phyloP scores from a whole-genome alignment of 768 basidiomycete species.

The Chiua virens region DNA sequence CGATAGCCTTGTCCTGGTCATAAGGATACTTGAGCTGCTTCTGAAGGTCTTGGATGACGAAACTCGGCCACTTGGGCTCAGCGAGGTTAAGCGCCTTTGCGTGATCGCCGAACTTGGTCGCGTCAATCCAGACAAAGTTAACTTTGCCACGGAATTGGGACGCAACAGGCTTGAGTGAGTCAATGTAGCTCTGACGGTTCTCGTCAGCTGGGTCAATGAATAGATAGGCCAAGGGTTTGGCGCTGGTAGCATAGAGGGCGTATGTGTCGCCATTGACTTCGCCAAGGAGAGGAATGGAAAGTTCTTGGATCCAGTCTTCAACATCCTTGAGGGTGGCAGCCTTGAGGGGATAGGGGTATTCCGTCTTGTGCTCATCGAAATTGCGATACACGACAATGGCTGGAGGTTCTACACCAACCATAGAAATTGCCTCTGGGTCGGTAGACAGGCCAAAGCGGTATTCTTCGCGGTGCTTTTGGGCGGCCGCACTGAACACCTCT shows the following conservation, averaged over 20 bases:
- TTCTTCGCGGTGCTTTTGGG: slow-evolving; percentile 87
- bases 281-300: slow-evolving; percentile 85
- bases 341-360: slow-evolving; percentile 61
- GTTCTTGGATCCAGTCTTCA: slow-evolving; percentile 74
- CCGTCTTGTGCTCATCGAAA: slow-evolving; percentile 81
- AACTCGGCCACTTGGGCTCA: slow-evolving; percentile 87
- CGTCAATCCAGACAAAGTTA: slow-evolving; percentile 99
- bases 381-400: slow-evolving; percentile 88
- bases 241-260: slow-evolving; percentile 73
- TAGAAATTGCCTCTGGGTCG: slow-evolving; percentile 65
- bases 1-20: slow-evolving; percentile 64
- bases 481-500: slow-evolving; percentile 73
- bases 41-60: slow-evolving; percentile 86
- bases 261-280: slow-evolving; percentile 97
- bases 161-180: slow-evolving; percentile 73
- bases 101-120: slow-evolving; percentile 92
- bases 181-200: slow-evolving; percentile 63
- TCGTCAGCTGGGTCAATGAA: slow-evolving; percentile 83
- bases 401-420: slow-evolving; percentile 75
- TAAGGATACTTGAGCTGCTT: slow-evolving; percentile 89
- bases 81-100: slow-evolving; percentile 89
- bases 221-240: slow-evolving; percentile 90
- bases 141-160: slow-evolving; percentile 79
- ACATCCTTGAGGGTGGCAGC: slow-evolving; percentile 61
- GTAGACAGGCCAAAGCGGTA: slow-evolving; percentile 89